A percentile compares a stretch with the other conserved stretches of the same genome.
These are phyloP conservation scores for Rhytidhysteron rufulum DNA, from an alignment of 2,329 filamentous ascomycete species.

Conservation along the genomic window DNA sequence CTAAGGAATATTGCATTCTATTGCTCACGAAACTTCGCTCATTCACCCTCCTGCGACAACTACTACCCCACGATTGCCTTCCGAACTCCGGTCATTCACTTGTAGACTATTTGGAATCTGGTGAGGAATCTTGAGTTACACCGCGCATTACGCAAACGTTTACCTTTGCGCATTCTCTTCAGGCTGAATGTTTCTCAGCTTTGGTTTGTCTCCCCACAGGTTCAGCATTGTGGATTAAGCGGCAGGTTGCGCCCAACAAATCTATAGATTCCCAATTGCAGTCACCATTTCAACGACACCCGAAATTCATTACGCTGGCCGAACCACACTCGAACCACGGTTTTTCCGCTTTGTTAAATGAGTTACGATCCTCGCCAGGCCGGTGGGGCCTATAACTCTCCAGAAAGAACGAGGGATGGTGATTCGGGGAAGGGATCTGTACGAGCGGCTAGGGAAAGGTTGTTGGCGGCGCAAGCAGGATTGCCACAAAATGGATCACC, in stretches of 20 bases:
- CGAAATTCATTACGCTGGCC: too few relatives aligned
- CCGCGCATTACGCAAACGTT: slow-evolving; percentile 12
- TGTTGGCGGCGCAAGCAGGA: slow-evolving; percentile 22
- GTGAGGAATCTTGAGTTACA: slow-evolving; percentile 4
- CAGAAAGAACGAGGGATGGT: slow-evolving; percentile 14
- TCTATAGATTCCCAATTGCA: too few relatives aligned
- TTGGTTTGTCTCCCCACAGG: slow-evolving; percentile 6
- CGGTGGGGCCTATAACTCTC: slow-evolving; percentile 27
- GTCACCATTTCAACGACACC: too few relatives aligned
- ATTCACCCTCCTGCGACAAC: neutral
- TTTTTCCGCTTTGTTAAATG: slow-evolving; percentile 27
- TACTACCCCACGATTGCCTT: neutral
- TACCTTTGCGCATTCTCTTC: neutral
- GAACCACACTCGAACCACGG: too few relatives aligned
- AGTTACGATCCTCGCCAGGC: slow-evolving; percentile 33
- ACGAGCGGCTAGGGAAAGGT: slow-evolving; percentile 31
- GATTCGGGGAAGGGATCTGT: slow-evolving; percentile 31
- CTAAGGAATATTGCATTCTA: slow-evolving; percentile 5
- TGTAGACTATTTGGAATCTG: slow-evolving; percentile 1
- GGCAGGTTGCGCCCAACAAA: slow-evolving; percentile 12
- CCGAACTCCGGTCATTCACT: neutral
- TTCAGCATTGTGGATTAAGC: slow-evolving; percentile 6
- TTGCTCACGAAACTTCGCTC: slow-evolving; percentile 15
- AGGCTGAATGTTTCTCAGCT: slow-evolving; percentile 1
- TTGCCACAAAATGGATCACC: slow-evolving; percentile 20